A percentile compares a stretch with the other conserved stretches of the same genome.
Evolutionary conservation across 805 yeast genomes (phyloP).

Genomic region (Yarrowia sp.): DNA sequence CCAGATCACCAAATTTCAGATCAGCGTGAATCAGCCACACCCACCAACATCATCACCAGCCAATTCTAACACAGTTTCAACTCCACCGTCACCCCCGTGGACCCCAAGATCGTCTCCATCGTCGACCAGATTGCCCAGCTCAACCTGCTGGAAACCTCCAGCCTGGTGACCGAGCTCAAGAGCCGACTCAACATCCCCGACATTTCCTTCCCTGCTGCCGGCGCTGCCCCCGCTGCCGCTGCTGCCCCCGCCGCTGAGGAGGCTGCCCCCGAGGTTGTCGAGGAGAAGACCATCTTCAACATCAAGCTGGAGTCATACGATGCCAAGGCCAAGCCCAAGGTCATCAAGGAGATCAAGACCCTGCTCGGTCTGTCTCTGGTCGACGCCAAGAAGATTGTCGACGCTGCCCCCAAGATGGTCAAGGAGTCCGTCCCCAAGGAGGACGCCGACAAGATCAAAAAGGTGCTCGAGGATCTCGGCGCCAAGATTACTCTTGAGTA

Average conservation of each 20-base stretch:
- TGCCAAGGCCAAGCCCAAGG: conserved; percentile 92
- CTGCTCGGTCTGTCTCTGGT: conserved; percentile 89
- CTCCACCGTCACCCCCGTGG: conserved; percentile 51
- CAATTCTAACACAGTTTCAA: conserved; percentile 35
- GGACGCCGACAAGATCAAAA: conserved; percentile 95
- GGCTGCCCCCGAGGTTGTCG: conserved; percentile 75
- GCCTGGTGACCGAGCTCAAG: conserved; percentile 67
- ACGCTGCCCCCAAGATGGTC: conserved; percentile 92
- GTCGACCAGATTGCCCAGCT: conserved; percentile 89
- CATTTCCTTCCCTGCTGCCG: conserved; percentile 77
- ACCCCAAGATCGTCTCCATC: conserved; percentile 81
- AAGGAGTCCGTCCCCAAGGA: conserved; percentile 96
- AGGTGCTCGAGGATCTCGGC: conserved; percentile 89
- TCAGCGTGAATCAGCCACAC: not conserved
- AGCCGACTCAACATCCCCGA: conserved; percentile 89
- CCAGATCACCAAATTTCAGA: not conserved
- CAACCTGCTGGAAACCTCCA: conserved; percentile 91
- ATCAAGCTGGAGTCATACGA: conserved; percentile 92
- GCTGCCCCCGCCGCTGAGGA: conserved; percentile 70
- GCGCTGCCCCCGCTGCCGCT: conserved; percentile 55
- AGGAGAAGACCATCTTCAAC: conserved; percentile 90
- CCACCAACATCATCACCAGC: not conserved
- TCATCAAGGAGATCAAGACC: conserved; percentile 94
- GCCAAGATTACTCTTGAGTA: conserved; percentile 90
- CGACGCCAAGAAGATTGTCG: conserved; percentile 97